Evolutionary conservation across 2,329 filamentous ascomycete species (phyloP), one percentile per base, ranked within the genome.

Genomic region (Colletotrichum sp.): DNA sequence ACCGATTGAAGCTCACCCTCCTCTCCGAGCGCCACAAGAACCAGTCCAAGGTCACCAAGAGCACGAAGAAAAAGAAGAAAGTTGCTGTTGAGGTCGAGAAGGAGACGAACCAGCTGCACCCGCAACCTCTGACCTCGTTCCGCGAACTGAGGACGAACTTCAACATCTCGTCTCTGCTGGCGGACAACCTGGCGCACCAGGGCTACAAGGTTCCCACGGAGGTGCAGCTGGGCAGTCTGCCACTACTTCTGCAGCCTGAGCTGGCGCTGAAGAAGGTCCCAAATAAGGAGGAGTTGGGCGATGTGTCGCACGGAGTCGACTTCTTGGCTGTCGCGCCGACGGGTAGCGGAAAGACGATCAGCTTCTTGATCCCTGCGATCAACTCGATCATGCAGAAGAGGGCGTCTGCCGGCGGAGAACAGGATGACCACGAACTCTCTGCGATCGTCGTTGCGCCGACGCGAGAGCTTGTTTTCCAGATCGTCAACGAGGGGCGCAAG

Each of bases 321-420:
- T 92, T 99, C 52, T 85, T 99, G 77, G 95, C 95, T 0, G 93
- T 99, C 59, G 97, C 97, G 4, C 97, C 97, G 2, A 99, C 97
- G 0, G 97, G 97, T 28, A 99, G 96, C 83, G 97, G 97, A 60
- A 99, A 99, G 88, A 99, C 97, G 0, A 88, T 99, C 78, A 95
- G 96, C 21, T 99, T 98, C 81, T 85, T 99, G 80, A 94, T 99
- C 57, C 96, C 96, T 0, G 90, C 96, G 4, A 92, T 99, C 79
- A 94, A 98, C 81, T 90, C 91, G 61, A 92, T 98, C 57, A 87
- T 95, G 79, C 88, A 90, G 76, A 86, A 90, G 69, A 86, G 90
- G 57, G 87, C 89, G 1, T 85, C 88, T 48, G 52, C 67, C 52
- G 85, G 88, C 79, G 83, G 82, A 43, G 79, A 74, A 78, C 81